Conservation (phyloP, 176 grass and related monocot genomes). For the Miscanthus lutarioriparius region DNA sequence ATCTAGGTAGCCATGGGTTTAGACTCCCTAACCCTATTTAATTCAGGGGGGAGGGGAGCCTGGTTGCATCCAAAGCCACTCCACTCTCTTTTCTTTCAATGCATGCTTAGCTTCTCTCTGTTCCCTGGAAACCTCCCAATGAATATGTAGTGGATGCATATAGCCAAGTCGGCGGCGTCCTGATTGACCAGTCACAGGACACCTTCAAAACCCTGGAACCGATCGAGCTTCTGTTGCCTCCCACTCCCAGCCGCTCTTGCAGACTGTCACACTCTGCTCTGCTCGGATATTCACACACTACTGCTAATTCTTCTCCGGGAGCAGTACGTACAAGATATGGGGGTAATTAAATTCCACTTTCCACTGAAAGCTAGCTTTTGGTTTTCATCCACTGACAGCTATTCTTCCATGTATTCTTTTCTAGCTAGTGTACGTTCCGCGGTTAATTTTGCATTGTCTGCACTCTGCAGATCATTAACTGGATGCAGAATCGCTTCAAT, state of each 20-base stretch:
- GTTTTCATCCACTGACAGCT: neutral
- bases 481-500: constrained; percentile 76
- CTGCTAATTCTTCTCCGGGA: neutral
- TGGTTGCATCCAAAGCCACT: constrained; percentile 32
- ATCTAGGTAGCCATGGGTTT: constrained; percentile 7
- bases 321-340: neutral
- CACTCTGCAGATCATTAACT: constrained; percentile 63
- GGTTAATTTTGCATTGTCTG: neutral
- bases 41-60: constrained; percentile 31
- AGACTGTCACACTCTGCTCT: too few relatives aligned
- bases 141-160: neutral
- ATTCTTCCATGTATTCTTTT: neutral
- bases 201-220: constrained; percentile 29
- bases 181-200: constrained; percentile 26
- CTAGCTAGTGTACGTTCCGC: neutral
- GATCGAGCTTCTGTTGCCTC: neutral
- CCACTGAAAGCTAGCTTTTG: neutral
- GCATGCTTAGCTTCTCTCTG: neutral
- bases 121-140: neutral
- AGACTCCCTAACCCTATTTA: constrained; percentile 48
- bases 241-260: neutral
- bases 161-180: neutral
- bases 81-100: constrained; percentile 13
- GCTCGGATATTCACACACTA: neutral
- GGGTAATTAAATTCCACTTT: neutral